Conservation (phyloP, 768 basidiomycete species). For the Crepidotus variabilis region DNA sequence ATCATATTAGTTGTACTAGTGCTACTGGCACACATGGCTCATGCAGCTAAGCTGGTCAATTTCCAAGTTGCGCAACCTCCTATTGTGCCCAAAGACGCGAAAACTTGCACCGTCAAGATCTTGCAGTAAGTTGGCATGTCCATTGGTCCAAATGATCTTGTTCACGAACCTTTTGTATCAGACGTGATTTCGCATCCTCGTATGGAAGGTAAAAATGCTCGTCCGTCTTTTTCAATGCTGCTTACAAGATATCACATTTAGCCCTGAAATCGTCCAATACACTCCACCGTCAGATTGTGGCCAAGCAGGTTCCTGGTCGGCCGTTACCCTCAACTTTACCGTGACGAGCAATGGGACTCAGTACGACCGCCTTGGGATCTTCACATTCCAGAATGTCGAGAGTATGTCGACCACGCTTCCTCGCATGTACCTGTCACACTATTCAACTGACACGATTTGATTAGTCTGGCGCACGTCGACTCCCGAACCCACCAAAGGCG, state of each 20-base stretch:
- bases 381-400: conserved; percentile 77
- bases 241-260: conserved; percentile 17
- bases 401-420: conserved; percentile 35
- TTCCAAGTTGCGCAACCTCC: conserved; percentile 78
- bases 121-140: conserved; percentile 40
- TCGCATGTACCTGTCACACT: neutral
- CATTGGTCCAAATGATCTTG: neutral
- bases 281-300: conserved; percentile 77
- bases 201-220: conserved; percentile 51
- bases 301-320: conserved; percentile 67
- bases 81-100: conserved; percentile 52
- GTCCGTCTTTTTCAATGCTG: neutral
- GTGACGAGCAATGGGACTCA: conserved; percentile 80
- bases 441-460: neutral
- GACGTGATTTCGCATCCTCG: conserved; percentile 71
- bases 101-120: conserved; percentile 57
- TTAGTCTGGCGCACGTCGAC: conserved; percentile 83
- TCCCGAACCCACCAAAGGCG: conserved; percentile 61
- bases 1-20: neutral
- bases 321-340: conserved; percentile 71
- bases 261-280: conserved; percentile 56
- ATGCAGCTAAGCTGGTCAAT: conserved; percentile 36
- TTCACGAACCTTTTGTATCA: conserved; percentile 17
- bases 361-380: conserved; percentile 67
- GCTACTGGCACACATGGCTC: neutral